Percentiles rank a stretch among this genome's conserved stretches.
Conservation (phyloP, 2,329 filamentous ascomycete species). For the Pseudocercospora eumusae region DNA sequence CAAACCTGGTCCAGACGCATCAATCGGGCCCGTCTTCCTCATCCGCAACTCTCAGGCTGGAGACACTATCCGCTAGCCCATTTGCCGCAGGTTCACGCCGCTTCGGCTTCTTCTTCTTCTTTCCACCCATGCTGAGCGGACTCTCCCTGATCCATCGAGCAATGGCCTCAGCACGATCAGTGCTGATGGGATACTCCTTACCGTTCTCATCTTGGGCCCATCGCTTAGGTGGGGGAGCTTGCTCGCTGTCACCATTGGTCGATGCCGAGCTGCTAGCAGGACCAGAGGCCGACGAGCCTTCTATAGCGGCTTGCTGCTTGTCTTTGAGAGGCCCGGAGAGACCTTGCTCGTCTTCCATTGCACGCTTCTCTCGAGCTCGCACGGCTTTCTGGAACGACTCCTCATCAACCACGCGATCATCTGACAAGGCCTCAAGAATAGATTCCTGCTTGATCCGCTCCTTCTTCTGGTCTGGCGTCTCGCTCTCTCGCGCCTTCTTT, state of each 20-base stretch:
- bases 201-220: slow-evolving; percentile 67
- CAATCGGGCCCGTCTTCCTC: slow-evolving; percentile 33
- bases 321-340: slow-evolving; percentile 40
- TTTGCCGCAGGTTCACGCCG: slow-evolving; percentile 25
- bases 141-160: slow-evolving; percentile 66
- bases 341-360: slow-evolving; percentile 58
- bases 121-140: slow-evolving; percentile 43
- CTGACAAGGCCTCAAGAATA: slow-evolving; percentile 66
- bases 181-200: slow-evolving; percentile 69
- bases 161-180: slow-evolving; percentile 68
- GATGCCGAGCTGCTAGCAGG: slow-evolving; percentile 13
- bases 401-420: slow-evolving; percentile 69
- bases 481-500: slow-evolving; percentile 29
- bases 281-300: slow-evolving; percentile 13
- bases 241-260: slow-evolving; percentile 15
- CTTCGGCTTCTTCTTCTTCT: slow-evolving; percentile 42
- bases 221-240: slow-evolving; percentile 49
- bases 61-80: slow-evolving; percentile 21
- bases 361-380: slow-evolving; percentile 59
- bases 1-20: neutral
- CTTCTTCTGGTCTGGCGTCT: slow-evolving; percentile 57
- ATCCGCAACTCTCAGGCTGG: slow-evolving; percentile 20
- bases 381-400: slow-evolving; percentile 65
- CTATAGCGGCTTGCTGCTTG: slow-evolving; percentile 19
- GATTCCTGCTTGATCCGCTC: slow-evolving; percentile 65